Conservation (phyloP, 768 basidiomycete species). For the Kwoniella sp. region DNA sequence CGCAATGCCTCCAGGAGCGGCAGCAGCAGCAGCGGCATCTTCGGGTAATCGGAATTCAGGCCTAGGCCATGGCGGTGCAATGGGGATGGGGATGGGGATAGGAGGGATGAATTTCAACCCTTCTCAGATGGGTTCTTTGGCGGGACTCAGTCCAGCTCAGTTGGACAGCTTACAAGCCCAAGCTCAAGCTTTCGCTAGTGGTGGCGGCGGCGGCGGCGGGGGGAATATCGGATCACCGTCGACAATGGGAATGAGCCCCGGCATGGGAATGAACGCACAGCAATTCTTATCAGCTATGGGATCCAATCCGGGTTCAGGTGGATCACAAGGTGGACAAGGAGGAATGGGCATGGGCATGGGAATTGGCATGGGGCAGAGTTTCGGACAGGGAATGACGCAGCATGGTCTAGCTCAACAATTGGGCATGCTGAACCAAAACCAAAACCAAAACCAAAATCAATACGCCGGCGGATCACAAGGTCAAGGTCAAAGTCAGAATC, state of each 20-base stretch:
- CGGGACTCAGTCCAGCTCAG: background rate
- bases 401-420: background rate
- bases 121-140: background rate
- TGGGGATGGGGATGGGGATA: constrained; percentile 8
- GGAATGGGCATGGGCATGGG: too few species aligned
- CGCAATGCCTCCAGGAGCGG: background rate
- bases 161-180: background rate
- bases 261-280: constrained; percentile 1
- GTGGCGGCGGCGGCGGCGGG: background rate
- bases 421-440: background rate
- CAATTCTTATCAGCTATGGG: background rate
- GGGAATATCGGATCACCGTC: background rate
- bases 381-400: background rate
- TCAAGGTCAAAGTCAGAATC: background rate
- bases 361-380: background rate
- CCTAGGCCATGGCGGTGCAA: background rate
- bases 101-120: background rate
- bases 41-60: background rate
- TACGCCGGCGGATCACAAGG: background rate
- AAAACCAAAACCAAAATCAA: too few species aligned
- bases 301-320: background rate
- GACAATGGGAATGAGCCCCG: background rate
- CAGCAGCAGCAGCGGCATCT: too few species aligned
- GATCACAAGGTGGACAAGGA: background rate
- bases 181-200: too few species aligned